Base-by-base conservation (phyloP, 2,329 filamentous ascomycete genomes). In the Scorias spongiosa region DNA sequence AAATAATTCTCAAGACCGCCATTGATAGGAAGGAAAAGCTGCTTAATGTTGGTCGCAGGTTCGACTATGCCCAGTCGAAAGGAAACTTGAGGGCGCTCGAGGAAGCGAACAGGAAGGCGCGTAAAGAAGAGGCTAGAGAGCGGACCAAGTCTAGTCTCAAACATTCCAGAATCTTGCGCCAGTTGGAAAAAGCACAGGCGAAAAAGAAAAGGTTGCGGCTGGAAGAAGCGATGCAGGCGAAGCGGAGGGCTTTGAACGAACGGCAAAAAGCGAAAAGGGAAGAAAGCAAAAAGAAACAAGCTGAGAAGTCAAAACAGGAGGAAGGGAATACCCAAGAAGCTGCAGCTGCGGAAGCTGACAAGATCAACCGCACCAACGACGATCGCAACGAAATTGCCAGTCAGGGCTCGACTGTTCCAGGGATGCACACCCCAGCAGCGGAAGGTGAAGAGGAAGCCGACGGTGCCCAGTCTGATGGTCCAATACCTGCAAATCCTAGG, bases 1-100 rank as follows among this genome's bases (percentile, higher is more conserved):
- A 85, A 32, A 76, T 82, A 1, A 75, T 89, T 18, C 73, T 76
- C 41, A 67, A 71, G 7, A 75, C 78, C 44, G 82, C 78, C 44
- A 74, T 75, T 42, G 66, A 66, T 2, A 63, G 67, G 30, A 76
- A 84, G 20, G 82, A 86, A 53, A 93, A 93, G 61, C 70, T 93
- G 2, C 69, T 80, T 1, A 69, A 76, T 10, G 76, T 81, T n/a
- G 80, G 80, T 1, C 68, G 78, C 42, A 78, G 78, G 1, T 84
- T 83, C 48, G 80, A 84, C 50, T 68, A 84, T 5, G 79, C 81
- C 0, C 78, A 84, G 57, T 74, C 75, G 49, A 83, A 82, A 56
- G 78, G 75, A 2, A 67, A 72, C 6, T 65, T 75, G 34, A 51
- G 67, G 4, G 69, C 73, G 34, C 68, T 71, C 45, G 72, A 76